These are phyloP conservation scores for Ascochyta lentis DNA, from an alignment of 2,329 filamentous ascomycete genomes.

Conservation along the genomic window DNA sequence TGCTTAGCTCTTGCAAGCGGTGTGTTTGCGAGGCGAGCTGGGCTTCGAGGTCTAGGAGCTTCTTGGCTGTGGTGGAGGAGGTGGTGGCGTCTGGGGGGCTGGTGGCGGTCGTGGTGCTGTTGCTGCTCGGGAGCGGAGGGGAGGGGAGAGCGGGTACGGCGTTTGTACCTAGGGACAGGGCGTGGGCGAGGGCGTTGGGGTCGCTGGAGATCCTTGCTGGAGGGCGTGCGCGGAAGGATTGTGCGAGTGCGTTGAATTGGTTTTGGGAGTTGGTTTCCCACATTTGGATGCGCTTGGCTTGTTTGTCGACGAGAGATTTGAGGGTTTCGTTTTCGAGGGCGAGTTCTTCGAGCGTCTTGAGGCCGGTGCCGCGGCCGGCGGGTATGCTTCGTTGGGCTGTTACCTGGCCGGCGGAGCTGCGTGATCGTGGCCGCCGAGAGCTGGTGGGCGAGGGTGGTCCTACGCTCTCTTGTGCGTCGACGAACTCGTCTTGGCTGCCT, in stretches of 20 bases:
- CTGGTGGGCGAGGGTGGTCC: slow-evolving; percentile 55
- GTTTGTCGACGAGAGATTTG: slow-evolving; percentile 82
- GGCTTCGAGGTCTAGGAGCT: slow-evolving; percentile 38
- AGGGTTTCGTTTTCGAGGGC: slow-evolving; percentile 86
- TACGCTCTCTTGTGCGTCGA: slow-evolving; percentile 78
- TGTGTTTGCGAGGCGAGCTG: slow-evolving; percentile 33
- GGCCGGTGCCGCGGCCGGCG: slow-evolving; percentile 44
- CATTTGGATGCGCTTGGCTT: slow-evolving; percentile 85
- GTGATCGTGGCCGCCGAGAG: slow-evolving; percentile 41
- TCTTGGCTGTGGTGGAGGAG: slow-evolving; percentile 13
- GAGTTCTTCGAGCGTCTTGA: slow-evolving; percentile 84
- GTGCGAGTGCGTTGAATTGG: slow-evolving; percentile 82
- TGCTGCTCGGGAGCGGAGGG: slow-evolving; percentile 15
- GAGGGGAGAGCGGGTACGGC: slow-evolving; percentile 29
- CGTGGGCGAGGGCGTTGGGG: slow-evolving; percentile 33
- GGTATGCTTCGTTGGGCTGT: slow-evolving; percentile 39
- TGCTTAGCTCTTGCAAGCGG: slow-evolving; percentile 58
- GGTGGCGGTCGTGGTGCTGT: neutral
- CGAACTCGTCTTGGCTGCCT: slow-evolving; percentile 73
- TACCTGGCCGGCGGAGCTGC: slow-evolving; percentile 22
- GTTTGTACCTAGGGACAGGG: slow-evolving; percentile 32
- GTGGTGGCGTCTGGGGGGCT: slow-evolving; percentile 10
- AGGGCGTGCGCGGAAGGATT: slow-evolving; percentile 65
- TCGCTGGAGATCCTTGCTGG: slow-evolving; percentile 26
- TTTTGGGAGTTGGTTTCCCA: slow-evolving; percentile 94